These are phyloP conservation scores for Smallanthus sonchifolius DNA, from an alignment of 129 eudicot genomes.

Conservation along the genomic window DNA sequence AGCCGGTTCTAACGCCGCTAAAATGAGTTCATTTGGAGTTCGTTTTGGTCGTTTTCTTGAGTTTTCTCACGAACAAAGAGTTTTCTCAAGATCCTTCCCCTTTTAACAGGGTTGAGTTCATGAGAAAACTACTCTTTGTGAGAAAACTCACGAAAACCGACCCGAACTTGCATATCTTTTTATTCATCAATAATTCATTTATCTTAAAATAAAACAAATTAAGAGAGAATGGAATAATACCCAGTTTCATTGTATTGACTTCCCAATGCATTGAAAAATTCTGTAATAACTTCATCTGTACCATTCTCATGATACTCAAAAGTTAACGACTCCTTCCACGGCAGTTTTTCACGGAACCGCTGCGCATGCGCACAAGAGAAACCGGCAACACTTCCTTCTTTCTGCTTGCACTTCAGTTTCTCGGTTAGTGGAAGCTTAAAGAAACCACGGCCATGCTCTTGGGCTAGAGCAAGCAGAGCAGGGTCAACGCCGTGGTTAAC, in stretches of 20 bases:
- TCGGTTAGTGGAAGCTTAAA: slow-evolving; percentile 36
- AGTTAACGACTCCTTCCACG: slow-evolving; percentile 44
- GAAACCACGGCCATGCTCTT: slow-evolving; percentile 32
- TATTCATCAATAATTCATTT: too few relatives aligned
- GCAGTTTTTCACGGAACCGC: slow-evolving; percentile 34
- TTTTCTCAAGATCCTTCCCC: too few relatives aligned
- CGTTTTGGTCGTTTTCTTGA: too few relatives aligned
- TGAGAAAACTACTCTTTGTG: too few relatives aligned
- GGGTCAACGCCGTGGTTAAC: slow-evolving; percentile 54
- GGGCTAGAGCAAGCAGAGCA: slow-evolving; percentile 21
- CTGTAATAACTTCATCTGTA: slow-evolving; percentile 23
- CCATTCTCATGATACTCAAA: slow-evolving; percentile 35
- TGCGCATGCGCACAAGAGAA: slow-evolving; percentile 38
- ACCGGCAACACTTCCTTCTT: slow-evolving; percentile 37
- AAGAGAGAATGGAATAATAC: slow-evolving; percentile 23
- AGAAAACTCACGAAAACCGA: too few relatives aligned
- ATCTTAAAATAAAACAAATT: neutral
- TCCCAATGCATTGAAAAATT: slow-evolving; percentile 35
- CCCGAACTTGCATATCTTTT: too few relatives aligned
- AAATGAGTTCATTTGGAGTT: too few relatives aligned
- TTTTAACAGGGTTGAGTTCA: too few relatives aligned
- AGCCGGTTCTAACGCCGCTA: too few relatives aligned
- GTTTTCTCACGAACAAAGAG: too few relatives aligned
- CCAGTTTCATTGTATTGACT: slow-evolving; percentile 36
- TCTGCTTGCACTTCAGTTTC: slow-evolving; percentile 29